Evolutionary conservation across 2,329 filamentous ascomycete species (phyloP).

Genomic region (Ascochyta koolunga): DNA sequence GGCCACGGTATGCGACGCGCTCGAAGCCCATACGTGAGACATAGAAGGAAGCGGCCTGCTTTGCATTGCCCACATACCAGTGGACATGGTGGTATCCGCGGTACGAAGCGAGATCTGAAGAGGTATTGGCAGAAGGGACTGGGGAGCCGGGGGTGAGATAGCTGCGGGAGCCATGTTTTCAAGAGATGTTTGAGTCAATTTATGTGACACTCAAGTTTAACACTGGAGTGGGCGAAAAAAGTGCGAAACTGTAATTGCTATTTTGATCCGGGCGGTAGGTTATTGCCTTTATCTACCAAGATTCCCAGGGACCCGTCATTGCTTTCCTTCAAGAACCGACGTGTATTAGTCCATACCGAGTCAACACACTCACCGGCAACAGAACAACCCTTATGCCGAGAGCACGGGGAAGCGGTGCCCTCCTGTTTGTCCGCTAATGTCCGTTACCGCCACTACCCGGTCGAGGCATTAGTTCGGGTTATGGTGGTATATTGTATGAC

Average conservation of each 20-base stretch:
- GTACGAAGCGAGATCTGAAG: conserved; percentile 60
- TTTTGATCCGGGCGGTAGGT: neutral
- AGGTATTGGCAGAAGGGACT: conserved; percentile 24
- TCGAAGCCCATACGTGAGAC: conserved; percentile 85
- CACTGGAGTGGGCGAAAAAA: neutral
- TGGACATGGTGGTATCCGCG: conserved; percentile 90
- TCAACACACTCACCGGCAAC: conserved; percentile 28
- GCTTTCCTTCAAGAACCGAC: conserved; percentile 33
- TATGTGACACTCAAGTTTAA: neutral
- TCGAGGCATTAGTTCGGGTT: neutral
- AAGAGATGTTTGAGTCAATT: neutral
- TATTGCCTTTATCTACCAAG: conserved; percentile 23
- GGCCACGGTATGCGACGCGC: conserved; percentile 80
- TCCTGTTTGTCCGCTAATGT: conserved; percentile 28
- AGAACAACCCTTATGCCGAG: conserved; percentile 32
- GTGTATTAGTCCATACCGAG: conserved; percentile 16
- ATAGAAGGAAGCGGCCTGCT: conserved; percentile 91
- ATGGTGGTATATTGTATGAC: neutral
- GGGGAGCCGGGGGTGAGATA: conserved; percentile 53
- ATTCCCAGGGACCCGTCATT: conserved; percentile 2
- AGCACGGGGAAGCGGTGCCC: conserved; percentile 26
- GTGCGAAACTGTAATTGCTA: conserved; percentile 1
- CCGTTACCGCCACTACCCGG: conserved; percentile 24
- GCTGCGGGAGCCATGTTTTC: conserved; percentile 42
- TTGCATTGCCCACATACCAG: conserved; percentile 97